These are phyloP conservation scores for Raphanus hybrid DNA, from an alignment of 441 rosid genomes.

Conservation along the genomic window DNA sequence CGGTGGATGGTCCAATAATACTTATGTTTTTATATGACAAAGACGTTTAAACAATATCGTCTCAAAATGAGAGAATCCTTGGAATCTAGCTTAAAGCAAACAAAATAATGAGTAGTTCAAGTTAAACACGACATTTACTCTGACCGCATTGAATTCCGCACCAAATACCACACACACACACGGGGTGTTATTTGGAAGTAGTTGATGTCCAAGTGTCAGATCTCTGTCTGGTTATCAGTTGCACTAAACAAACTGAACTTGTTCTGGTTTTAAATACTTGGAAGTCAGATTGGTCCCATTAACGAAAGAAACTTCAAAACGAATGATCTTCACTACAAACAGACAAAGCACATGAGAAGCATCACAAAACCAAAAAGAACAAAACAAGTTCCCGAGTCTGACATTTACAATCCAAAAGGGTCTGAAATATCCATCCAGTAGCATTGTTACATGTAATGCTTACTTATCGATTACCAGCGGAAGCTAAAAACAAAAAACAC, in stretches of 20 bases:
- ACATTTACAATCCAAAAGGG: not conserved
- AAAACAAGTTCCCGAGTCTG: not conserved
- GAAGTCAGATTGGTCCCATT: no score
- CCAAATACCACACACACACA: no score
- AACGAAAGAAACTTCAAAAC: no score
- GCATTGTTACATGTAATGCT: not conserved
- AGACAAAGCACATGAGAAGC: not conserved
- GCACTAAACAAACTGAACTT: not conserved
- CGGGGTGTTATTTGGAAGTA: no score
- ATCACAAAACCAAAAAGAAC: no score
- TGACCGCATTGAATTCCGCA: not conserved
- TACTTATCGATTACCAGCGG: not conserved
- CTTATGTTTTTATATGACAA: conserved; percentile 1
- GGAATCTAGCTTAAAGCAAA: conserved; percentile 2
- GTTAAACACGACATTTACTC: not conserved
- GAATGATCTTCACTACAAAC: no score
- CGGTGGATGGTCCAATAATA: conserved; percentile 4
- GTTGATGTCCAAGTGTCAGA: not conserved
- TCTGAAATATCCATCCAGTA: not conserved
- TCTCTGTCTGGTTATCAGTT: not conserved
- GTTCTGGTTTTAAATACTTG: no score
- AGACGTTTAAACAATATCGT: not conserved
- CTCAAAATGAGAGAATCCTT: not conserved
- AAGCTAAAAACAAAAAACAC: not conserved
- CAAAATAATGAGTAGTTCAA: not conserved